phyloP scores from a whole-genome alignment of 306 rosid genomes.

The Vigna unguiculata region DNA sequence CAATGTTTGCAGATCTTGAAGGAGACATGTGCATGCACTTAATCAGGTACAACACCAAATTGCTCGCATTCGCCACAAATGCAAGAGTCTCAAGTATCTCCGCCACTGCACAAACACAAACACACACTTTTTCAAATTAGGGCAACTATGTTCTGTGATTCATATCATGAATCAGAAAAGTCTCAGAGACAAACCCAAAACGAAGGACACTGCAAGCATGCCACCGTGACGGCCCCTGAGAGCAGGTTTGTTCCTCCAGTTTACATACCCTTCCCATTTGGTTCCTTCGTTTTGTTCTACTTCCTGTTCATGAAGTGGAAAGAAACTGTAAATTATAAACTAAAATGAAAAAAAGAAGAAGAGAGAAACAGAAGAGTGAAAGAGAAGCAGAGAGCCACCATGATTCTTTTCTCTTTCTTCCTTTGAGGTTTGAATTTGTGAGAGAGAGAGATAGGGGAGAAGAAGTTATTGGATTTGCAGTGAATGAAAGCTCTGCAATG shows the following conservation, averaged over 20 bases:
- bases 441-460: slow-evolving; percentile 37
- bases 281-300: slow-evolving; percentile 47
- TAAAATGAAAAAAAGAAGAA: background rate
- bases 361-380: background rate
- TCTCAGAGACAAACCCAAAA: slow-evolving; percentile 61
- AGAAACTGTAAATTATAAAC: background rate
- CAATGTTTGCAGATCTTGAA: slow-evolving; percentile 81
- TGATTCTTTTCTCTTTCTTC: background rate
- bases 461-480: slow-evolving; percentile 7
- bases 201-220: slow-evolving; percentile 85
- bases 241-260: slow-evolving; percentile 85
- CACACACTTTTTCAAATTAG: background rate
- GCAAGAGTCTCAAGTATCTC: slow-evolving; percentile 94
- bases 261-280: slow-evolving; percentile 85
- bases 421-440: slow-evolving; percentile 48
- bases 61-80: slow-evolving; percentile 92
- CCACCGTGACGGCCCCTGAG: slow-evolving; percentile 83
- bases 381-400: slow-evolving; percentile 43
- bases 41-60: slow-evolving; percentile 74
- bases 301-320: slow-evolving; percentile 40
- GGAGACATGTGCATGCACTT: slow-evolving; percentile 84
- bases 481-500: no score
- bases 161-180: no score
- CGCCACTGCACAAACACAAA: slow-evolving; percentile 56
- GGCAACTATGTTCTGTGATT: background rate